Base-by-base conservation (phyloP, 805 yeast species). In the Yamadazyma scolyti region DNA sequence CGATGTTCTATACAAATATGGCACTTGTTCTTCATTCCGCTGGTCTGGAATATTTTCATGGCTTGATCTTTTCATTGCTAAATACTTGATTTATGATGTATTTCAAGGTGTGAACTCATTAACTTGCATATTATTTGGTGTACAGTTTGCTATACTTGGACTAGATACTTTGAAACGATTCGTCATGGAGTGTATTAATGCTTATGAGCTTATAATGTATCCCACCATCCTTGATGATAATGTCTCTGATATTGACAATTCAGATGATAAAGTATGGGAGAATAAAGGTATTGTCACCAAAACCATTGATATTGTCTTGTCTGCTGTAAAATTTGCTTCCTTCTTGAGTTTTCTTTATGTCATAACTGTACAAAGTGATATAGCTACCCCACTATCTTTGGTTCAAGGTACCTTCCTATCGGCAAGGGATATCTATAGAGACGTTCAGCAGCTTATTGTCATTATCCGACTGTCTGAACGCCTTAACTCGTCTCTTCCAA, bases 181-280 rank as follows among this genome's bases (percentile, higher is more conserved):
- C 9, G 58, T 70, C 20, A 75, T 76, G 46, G 63, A 68, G 31
- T 39, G 57, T 5, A 56, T 82, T 31, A 77, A 78, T 40, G 47
- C 76, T 14, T 65, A 66, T 40, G 96, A 86, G 43, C 50, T 79
- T 23, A 40, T 52, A 25, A 44, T 54, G 9, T 75, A 73, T 46
- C 54, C 80, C 2, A 27, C 27, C 10, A 25, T 24, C 21, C 13
- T 19, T 9, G 44, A 50, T 5, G 39, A 70, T 65, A 33, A 36
- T 64, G 37, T 33, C 17, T 46, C 36, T 11, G 39, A 33, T 5
- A 18, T 19, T 13, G 57, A 48, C 7, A 56, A 54, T 14, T 59
- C 57, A 7, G 60, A 52, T 7, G 94, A 81, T 22, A 79, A 73
- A 18, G 61, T 69, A 1, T 81, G 95, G 89, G 95, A 88, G 46